phyloP scores from a whole-genome alignment of 2,329 filamentous ascomycete species.

The Alternaria tenuissima region DNA sequence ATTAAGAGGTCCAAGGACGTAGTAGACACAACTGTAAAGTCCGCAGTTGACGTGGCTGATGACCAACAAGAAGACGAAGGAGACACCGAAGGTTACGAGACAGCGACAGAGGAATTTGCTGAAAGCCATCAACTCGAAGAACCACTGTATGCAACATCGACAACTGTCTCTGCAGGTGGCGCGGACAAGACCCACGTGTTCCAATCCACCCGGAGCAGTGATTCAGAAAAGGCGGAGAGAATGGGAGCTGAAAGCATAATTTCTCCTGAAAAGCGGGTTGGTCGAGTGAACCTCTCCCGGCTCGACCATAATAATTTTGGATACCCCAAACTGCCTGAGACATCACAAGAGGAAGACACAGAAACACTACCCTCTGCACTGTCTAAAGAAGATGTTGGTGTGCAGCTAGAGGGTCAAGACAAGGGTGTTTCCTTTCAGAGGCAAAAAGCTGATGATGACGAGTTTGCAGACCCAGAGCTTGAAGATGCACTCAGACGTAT shows the following conservation, averaged over 20 bases:
- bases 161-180: neutral
- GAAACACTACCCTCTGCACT: neutral
- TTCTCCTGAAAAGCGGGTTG: conserved; percentile 22
- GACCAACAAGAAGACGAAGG: conserved; percentile 31
- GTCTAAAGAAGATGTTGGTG: neutral
- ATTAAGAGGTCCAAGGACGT: conserved; percentile 19
- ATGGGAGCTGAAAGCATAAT: neutral
- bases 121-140: conserved; percentile 36
- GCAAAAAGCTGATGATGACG: conserved; percentile 15
- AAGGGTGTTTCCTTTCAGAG: neutral
- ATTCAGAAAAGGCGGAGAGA: neutral
- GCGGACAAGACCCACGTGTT: conserved; percentile 5
- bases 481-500: conserved; percentile 31
- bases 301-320: conserved; percentile 24
- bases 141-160: conserved; percentile 12
- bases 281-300: conserved; percentile 29
- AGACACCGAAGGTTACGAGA: conserved; percentile 48
- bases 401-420: neutral
- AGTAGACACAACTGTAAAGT: conserved; percentile 14
- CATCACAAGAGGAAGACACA: neutral
- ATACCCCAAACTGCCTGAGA: conserved; percentile 23
- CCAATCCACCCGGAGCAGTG: neutral
- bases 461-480: conserved; percentile 39
- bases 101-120: conserved; percentile 39
- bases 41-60: conserved; percentile 22